These are phyloP conservation scores for Saussurea involucrata DNA, from an alignment of 129 eudicot species.

Conservation along the genomic window DNA sequence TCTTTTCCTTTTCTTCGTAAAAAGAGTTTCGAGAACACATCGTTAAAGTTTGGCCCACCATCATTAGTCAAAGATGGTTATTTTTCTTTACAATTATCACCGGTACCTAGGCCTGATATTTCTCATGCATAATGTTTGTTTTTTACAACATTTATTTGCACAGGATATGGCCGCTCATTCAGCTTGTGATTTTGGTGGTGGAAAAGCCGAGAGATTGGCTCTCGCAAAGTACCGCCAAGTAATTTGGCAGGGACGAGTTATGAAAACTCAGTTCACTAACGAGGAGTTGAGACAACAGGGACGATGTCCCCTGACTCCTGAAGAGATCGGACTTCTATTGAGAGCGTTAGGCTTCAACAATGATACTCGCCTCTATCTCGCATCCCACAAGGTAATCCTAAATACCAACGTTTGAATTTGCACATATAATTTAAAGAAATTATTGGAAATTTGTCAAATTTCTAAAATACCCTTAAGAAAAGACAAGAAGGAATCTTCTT, in stretches of 20 bases:
- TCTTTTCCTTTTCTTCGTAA: no score
- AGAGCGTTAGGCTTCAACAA: conserved; percentile 88
- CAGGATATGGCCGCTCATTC: conserved; percentile 99
- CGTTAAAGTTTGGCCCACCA: neutral
- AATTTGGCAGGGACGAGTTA: conserved; percentile 94
- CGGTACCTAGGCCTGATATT: neutral
- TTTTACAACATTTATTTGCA: conserved; percentile 1
- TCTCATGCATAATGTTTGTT: neutral
- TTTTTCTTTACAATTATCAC: neutral
- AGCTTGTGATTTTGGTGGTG: conserved; percentile 98
- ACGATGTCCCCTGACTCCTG: conserved; percentile 96
- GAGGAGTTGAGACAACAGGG: conserved; percentile 86
- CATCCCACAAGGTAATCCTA: conserved; percentile 83
- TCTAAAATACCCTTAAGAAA: neutral
- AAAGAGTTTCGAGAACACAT: no score
- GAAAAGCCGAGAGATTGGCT: conserved; percentile 92
- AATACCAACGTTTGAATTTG: neutral
- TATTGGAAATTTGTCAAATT: neutral
- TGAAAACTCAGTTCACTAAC: conserved; percentile 77
- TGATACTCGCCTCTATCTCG: conserved; percentile 80
- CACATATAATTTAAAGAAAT: neutral
- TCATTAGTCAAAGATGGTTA: neutral
- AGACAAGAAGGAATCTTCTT: neutral
- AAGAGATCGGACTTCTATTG: conserved; percentile 79
- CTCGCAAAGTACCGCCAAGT: conserved; percentile 95